A percentile compares a stretch with the other conserved stretches of the same genome.
phyloP scores from a whole-genome alignment of 2,329 filamentous ascomycete species.

The Venturiaceae sp. region DNA sequence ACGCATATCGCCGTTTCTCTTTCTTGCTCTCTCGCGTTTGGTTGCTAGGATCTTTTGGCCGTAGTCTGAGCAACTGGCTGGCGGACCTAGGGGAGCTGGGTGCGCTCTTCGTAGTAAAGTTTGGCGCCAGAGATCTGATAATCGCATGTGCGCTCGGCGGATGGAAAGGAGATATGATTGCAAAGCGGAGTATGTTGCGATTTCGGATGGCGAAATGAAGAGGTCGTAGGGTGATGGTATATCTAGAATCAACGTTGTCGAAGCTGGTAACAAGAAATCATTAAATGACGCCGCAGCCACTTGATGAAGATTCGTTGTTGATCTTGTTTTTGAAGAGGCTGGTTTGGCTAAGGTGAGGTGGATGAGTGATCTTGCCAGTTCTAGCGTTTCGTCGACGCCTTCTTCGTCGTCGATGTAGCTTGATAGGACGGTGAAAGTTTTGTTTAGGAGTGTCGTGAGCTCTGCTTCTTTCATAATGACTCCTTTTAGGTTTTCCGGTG shows the following conservation, averaged over 20 bases:
- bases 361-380: slow-evolving; percentile 70
- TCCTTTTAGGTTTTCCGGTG: slow-evolving; percentile 45
- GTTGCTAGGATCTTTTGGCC: slow-evolving; percentile 51
- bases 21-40: slow-evolving; percentile 54
- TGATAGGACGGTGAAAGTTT: slow-evolving; percentile 73
- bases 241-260: slow-evolving; percentile 60
- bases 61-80: slow-evolving; percentile 49
- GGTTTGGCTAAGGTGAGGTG: slow-evolving; percentile 53
- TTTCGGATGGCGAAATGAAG: slow-evolving; percentile 67
- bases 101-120: slow-evolving; percentile 68
- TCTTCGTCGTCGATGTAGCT: slow-evolving; percentile 72
- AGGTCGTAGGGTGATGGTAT: slow-evolving; percentile 76
- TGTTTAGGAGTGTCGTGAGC: slow-evolving; percentile 63
- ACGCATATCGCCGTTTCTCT: slow-evolving; percentile 59
- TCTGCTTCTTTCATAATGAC: slow-evolving; percentile 79
- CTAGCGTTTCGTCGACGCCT: slow-evolving; percentile 60
- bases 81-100: slow-evolving; percentile 59
- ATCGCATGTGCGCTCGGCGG: slow-evolving; percentile 71
- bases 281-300: slow-evolving; percentile 53
- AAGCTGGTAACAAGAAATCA: slow-evolving; percentile 71
- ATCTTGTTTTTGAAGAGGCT: slow-evolving; percentile 24
- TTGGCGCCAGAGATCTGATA: slow-evolving; percentile 81
- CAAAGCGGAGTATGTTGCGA: slow-evolving; percentile 72
- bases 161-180: slow-evolving; percentile 82
- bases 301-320: slow-evolving; percentile 22